phyloP scores from a whole-genome alignment of 768 basidiomycete genomes.

The Rhodotorula paludigena region DNA sequence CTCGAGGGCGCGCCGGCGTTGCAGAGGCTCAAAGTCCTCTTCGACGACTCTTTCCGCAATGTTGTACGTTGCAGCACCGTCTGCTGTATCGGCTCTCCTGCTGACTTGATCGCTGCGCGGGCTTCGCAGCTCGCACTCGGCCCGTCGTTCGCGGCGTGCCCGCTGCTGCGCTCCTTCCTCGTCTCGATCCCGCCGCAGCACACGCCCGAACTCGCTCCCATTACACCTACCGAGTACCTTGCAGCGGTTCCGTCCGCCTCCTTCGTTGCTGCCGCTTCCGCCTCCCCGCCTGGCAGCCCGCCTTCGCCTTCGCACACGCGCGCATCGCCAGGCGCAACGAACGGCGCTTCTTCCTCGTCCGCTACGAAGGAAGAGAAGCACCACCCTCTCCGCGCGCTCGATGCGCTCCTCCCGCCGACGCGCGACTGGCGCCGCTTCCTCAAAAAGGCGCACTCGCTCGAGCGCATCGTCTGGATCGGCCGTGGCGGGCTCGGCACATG shows the following conservation, averaged over 20 bases:
- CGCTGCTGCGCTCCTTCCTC: not conserved
- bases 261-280: not conserved
- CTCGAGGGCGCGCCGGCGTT: conserved; percentile 12
- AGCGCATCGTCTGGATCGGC: conserved; percentile 14
- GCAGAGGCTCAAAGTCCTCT: conserved; percentile 9
- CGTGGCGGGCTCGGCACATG: conserved; percentile 25
- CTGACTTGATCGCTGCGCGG: not conserved
- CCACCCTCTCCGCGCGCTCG: not conserved
- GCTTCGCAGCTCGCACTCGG: conserved; percentile 12
- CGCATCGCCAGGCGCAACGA: not conserved
- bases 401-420: conserved; percentile 15
- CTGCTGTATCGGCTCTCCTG: not conserved
- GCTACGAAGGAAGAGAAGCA: not conserved
- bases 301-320: not conserved
- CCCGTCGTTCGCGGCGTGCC: conserved; percentile 7
- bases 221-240: conserved; percentile 11
- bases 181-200: conserved; percentile 24
- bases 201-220: conserved; percentile 11
- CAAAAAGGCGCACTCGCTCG: conserved; percentile 29
- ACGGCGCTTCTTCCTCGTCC: too few relatives aligned
- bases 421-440: conserved; percentile 35
- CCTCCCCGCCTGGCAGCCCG: not conserved
- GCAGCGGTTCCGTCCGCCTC: not conserved
- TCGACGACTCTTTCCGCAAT: conserved; percentile 28
- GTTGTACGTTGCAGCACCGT: too few relatives aligned